Conservation (phyloP, 257 asterid species). For the Vinca minor region DNA sequence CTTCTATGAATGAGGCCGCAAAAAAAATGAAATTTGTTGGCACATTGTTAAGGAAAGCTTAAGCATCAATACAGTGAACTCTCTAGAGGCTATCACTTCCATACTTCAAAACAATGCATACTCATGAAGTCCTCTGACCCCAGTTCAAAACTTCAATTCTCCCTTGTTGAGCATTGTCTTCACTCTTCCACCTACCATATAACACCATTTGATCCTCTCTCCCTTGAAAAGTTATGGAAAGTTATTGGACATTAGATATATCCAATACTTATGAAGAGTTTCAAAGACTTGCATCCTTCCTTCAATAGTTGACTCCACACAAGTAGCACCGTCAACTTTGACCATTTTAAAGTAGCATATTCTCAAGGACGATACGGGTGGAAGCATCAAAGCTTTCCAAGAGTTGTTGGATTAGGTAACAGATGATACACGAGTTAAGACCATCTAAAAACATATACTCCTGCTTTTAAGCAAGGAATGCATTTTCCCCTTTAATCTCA, state of each 20-base stretch:
- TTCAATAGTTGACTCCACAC: not conserved
- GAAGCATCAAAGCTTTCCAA: not conserved
- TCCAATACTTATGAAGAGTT: not conserved
- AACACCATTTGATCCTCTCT: not conserved
- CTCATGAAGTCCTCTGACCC: not conserved
- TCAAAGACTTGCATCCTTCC: not conserved
- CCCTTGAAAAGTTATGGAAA: no score
- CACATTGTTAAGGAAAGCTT: no score
- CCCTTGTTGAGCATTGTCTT: no score
- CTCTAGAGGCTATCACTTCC: not conserved
- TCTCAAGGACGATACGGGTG: not conserved
- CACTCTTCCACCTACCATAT: not conserved
- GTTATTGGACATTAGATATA: no score
- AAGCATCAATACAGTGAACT: not conserved
- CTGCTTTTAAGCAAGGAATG: slow-evolving; percentile 1
- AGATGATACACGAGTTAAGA: not conserved
- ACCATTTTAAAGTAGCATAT: not conserved
- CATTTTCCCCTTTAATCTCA: not conserved
- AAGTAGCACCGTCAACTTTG: not conserved
- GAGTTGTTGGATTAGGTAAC: no score
- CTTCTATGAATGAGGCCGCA: no score
- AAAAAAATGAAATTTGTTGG: no score
- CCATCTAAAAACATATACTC: not conserved
- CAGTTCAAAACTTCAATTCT: not conserved
- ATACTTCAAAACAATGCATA: not conserved